phyloP scores from a whole-genome alignment of 164 flowering plant genomes.

The Warburgia ugandensis region DNA sequence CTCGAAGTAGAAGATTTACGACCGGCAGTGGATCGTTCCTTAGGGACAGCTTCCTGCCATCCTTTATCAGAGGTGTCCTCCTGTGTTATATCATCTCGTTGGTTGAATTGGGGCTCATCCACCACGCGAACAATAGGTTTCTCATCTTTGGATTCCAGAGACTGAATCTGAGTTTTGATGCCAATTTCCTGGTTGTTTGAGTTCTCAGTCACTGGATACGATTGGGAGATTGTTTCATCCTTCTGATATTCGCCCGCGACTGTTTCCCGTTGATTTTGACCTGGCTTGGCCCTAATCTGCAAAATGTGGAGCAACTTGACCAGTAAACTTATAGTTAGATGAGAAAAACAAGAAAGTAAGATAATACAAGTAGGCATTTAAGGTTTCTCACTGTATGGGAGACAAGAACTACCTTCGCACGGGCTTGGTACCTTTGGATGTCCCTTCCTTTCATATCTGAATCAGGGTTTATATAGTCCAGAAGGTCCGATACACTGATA shows the following conservation, averaged over 20 bases:
- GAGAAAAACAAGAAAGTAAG: not conserved
- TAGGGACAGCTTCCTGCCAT: constrained; percentile 85
- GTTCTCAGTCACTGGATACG: constrained; percentile 28
- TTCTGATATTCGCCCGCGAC: constrained; percentile 11
- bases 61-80: constrained; percentile 62
- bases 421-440: constrained; percentile 76
- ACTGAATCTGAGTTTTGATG: constrained; percentile 30
- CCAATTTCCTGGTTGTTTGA: constrained; percentile 64
- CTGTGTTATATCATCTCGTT: constrained; percentile 27
- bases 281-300: constrained; percentile 36
- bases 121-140: constrained; percentile 25
- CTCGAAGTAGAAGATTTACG: constrained; percentile 33
- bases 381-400: no score
- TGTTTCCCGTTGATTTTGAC: constrained; percentile 24
- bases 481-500: constrained; percentile 80
- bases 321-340: not conserved
- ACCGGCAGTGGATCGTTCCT: constrained; percentile 36
- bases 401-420: constrained; percentile 50
- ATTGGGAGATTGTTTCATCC: constrained; percentile 23
- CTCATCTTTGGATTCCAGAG: constrained; percentile 25
- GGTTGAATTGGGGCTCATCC: constrained; percentile 21
- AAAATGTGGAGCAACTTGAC: no score
- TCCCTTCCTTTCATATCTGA: constrained; percentile 75
- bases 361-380: no score
- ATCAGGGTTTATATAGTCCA: constrained; percentile 86